A percentile compares a stretch with the other conserved stretches of the same genome.
Conservation (phyloP, 306 rosid genomes). For the Quillaja saponaria region DNA sequence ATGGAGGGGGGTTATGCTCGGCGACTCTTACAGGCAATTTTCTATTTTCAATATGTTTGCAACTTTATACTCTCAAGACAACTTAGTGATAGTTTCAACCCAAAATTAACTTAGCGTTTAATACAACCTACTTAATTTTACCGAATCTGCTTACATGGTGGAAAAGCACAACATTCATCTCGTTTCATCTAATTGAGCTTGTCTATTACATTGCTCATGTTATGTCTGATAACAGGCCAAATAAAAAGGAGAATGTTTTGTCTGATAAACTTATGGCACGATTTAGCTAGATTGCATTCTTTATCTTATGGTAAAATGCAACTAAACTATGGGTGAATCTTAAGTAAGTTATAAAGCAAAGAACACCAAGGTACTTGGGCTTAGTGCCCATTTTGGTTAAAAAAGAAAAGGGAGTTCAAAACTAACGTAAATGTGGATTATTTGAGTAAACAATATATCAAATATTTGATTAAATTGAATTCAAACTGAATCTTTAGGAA, state of each 20-base stretch:
- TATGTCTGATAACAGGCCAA: too few species aligned
- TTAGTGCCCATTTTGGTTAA: too few species aligned
- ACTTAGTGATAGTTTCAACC: neutral
- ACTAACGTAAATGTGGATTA: too few species aligned
- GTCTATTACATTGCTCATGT: neutral
- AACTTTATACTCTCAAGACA: slow-evolving; percentile 4
- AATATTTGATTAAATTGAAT: too few species aligned
- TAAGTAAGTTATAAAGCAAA: too few species aligned
- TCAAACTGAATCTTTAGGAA: too few species aligned
- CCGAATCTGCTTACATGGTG: neutral
- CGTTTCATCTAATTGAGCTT: slow-evolving; percentile 12
- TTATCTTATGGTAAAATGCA: slow-evolving; percentile 9
- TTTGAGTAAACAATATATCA: too few species aligned
- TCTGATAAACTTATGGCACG: slow-evolving; percentile 6
- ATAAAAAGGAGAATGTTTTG: too few species aligned
- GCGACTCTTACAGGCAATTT: slow-evolving; percentile 83
- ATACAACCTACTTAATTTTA: slow-evolving; percentile 1
- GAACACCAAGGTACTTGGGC: too few species aligned
- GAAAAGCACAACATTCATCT: neutral
- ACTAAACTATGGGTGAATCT: neutral
- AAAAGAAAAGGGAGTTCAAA: too few species aligned
- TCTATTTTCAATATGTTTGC: slow-evolving; percentile 7
- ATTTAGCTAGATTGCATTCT: neutral
- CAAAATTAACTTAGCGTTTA: neutral
- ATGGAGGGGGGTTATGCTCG: slow-evolving; percentile 97